These are phyloP conservation scores for Talaromyces sp. DNA, from an alignment of 2,329 filamentous ascomycete species.

Conservation along the genomic window DNA sequence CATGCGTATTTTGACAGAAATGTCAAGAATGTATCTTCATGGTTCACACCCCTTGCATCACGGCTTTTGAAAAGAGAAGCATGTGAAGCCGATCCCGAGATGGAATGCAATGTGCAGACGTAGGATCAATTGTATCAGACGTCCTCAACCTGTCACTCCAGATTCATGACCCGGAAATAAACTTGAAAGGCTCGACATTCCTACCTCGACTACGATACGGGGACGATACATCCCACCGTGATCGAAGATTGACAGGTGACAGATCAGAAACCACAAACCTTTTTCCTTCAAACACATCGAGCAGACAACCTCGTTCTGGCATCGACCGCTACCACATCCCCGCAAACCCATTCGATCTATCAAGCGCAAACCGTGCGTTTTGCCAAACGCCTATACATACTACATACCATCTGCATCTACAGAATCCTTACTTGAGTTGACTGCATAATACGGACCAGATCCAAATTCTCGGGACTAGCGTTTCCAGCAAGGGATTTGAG, in stretches of 20 bases:
- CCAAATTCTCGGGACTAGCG: not conserved
- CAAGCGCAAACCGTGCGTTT: not conserved
- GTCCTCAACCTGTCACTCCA: no score
- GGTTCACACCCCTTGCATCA: not conserved
- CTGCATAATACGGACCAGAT: not conserved
- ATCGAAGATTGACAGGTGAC: not conserved
- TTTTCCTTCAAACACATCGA: no score
- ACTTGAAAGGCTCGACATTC: not conserved
- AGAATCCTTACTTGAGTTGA: not conserved
- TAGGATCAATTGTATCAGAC: not conserved
- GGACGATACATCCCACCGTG: not conserved
- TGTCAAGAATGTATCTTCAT: not conserved
- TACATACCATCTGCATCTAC: not conserved
- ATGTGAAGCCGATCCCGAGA: not conserved
- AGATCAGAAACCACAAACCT: not conserved
- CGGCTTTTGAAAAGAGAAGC: not conserved
- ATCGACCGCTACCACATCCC: not conserved
- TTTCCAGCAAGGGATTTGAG: not conserved
- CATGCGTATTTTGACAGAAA: not conserved
- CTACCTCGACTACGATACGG: not conserved
- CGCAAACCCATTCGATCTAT: not conserved
- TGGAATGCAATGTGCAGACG: not conserved
- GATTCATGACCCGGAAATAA: no score
- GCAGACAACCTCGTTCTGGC: not conserved
- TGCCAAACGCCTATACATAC: not conserved